Evolutionary conservation across 352 stramenopile species (phyloP), one percentile per base, ranked within the genome.

Genomic region (Pythium grandisporangium): DNA sequence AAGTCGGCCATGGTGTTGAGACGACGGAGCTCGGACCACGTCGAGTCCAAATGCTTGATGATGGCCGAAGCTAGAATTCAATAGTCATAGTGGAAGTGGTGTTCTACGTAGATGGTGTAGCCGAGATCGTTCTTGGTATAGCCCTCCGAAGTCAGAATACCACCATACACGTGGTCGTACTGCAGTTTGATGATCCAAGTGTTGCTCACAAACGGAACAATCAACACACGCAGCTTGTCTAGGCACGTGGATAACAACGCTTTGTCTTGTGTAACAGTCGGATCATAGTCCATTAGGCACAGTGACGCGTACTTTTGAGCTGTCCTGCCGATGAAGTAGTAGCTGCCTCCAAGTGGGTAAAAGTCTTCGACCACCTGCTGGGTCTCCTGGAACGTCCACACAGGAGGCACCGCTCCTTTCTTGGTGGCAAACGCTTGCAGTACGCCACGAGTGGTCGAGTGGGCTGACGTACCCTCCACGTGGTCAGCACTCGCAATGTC

Each of bases 31-130:
- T 61, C 42, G 5, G 47, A 57, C 70, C 66, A 79, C 16, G 22
- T 68, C 34, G 63, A 62, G 32, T 83, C 61, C 25, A 83, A 37
- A 25, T 37, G 45, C 47, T 80, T 79, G 45, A 78, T 60, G 41
- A 83, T 72, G 21, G 66, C 65, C 17, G 61, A 51, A 30, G 62
- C 61, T 34, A 52, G 41, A 30, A 84, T 41, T 67, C 70, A 84
- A 60, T 84, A 84, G 54, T 67, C 70, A 51, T 74, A 84, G 58
- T 84, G 70, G 40, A 62, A 83, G 54, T 83, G 66, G 53, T 83
- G 70, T 41, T 83, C 70, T 43, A 80, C 80, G 56, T 80, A 83
- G 51, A 78, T 66, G 40, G 66, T 67, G 65, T 83, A 80, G 37
- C 70, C 70, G 8, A 63, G 11, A 26, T 84, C 63, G 21, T 71